A percentile compares a stretch with the other conserved stretches of the same genome.
Conservation (phyloP, 495 filamentous ascomycete species). For the Astrothelium subdiscretum region DNA sequence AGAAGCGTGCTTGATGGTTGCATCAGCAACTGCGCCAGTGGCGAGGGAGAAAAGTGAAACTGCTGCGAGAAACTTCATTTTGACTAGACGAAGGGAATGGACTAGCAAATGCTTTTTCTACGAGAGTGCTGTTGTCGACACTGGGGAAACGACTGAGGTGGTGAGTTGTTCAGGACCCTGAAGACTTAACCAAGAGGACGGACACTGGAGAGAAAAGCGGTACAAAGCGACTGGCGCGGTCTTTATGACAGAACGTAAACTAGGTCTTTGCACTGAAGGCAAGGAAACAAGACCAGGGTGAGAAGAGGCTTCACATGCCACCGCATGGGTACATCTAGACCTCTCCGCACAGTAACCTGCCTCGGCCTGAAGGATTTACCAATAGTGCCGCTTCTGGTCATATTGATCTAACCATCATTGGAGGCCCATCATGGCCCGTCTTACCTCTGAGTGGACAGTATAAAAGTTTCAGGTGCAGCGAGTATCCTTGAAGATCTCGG, state of each 20-base stretch:
- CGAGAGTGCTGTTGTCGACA: not conserved
- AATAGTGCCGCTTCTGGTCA: not conserved
- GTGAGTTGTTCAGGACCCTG: not conserved
- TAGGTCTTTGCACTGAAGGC: not conserved
- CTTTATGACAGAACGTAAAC: constrained; percentile 2
- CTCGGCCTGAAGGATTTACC: constrained; percentile 1
- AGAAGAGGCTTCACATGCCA: not conserved
- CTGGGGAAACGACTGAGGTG: not conserved
- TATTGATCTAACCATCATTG: not conserved
- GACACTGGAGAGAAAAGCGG: not conserved
- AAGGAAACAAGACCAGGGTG: not conserved
- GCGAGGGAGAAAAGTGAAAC: not conserved
- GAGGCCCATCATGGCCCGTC: not conserved
- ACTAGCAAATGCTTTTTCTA: not conserved
- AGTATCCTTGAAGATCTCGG: not conserved
- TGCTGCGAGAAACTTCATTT: constrained; percentile 1
- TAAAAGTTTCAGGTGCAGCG: not conserved
- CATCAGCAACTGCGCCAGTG: constrained; percentile 1
- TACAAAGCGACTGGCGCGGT: not conserved
- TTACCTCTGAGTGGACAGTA: not conserved
- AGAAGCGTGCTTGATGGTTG: not conserved
- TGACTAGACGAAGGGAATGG: not conserved
- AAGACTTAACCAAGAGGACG: not conserved
- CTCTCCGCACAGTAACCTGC: constrained; percentile 1
- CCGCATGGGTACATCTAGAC: not conserved